A percentile compares a stretch with the other conserved stretches of the same genome.
Evolutionary conservation across 345 rosid genomes (phyloP).

Genomic region (Citrus unshiu): DNA sequence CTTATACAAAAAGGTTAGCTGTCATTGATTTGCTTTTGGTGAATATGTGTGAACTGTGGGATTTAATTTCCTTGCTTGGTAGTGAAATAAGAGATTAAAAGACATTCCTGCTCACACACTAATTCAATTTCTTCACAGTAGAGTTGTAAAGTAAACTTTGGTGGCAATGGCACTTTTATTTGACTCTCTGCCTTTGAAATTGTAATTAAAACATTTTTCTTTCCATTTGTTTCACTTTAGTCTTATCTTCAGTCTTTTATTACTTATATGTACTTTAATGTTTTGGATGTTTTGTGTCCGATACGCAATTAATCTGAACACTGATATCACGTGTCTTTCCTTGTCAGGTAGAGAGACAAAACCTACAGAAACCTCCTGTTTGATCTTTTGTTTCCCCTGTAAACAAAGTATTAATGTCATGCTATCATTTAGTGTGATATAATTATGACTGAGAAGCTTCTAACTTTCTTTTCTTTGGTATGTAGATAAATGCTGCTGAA

Average conservation of each 20-base stretch:
- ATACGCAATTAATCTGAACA: not conserved
- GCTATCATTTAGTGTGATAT: not conserved
- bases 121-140: not conserved
- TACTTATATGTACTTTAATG: not conserved
- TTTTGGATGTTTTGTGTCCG: constrained; percentile 2
- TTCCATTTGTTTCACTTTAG: not conserved
- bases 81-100: not conserved
- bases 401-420: not conserved
- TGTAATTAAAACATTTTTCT: not conserved
- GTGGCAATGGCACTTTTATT: not conserved
- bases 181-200: not conserved
- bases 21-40: constrained; percentile 1
- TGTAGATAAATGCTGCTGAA: constrained; percentile 74
- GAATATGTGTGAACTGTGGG: not conserved
- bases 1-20: constrained; percentile 64
- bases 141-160: not conserved
- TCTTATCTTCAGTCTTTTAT: not conserved
- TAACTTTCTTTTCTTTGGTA: constrained; percentile 14
- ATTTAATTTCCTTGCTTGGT: not conserved
- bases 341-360: not conserved
- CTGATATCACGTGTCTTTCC: not conserved
- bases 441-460: constrained; percentile 13
- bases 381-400: not conserved
- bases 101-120: not conserved
- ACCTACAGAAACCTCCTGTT: not conserved